Evolutionary conservation across 2,329 filamentous ascomycete genomes (phyloP).

Genomic region (Alternaria ventricosa): DNA sequence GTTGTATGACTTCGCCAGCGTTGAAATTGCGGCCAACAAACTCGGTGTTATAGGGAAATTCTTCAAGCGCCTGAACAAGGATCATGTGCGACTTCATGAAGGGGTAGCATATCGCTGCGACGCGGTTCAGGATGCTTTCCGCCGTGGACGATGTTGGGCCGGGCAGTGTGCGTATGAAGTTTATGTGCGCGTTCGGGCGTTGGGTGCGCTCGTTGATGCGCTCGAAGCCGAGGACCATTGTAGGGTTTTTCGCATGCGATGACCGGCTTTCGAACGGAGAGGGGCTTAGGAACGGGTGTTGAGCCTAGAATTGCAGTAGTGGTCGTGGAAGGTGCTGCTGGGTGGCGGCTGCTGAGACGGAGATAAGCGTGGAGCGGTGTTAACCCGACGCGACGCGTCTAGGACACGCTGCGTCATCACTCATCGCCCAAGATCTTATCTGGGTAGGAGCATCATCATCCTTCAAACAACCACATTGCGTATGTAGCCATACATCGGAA

Average conservation of each 20-base stretch:
- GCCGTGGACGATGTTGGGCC: slow-evolving; percentile 56
- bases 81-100: slow-evolving; percentile 57
- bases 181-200: slow-evolving; percentile 77
- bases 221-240: slow-evolving; percentile 79
- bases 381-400: slow-evolving; percentile 5
- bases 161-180: slow-evolving; percentile 82
- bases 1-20: slow-evolving; percentile 82
- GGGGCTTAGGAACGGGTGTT: background rate
- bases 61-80: slow-evolving; percentile 68
- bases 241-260: slow-evolving; percentile 8
- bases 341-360: slow-evolving; percentile 1
- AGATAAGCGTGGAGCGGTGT: slow-evolving; percentile 6
- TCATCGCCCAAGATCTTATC: background rate
- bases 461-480: background rate
- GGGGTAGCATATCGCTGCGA: slow-evolving; percentile 74
- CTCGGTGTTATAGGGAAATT: slow-evolving; percentile 80
- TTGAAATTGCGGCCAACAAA: slow-evolving; percentile 93
- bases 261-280: background rate
- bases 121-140: slow-evolving; percentile 45
- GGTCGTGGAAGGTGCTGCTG: background rate
- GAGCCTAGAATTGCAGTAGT: background rate
- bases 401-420: slow-evolving; percentile 1
- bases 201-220: slow-evolving; percentile 77
- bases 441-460: background rate
- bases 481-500: background rate